These are phyloP conservation scores for Niebla homalea DNA, from an alignment of 495 filamentous ascomycete species.

Conservation along the genomic window DNA sequence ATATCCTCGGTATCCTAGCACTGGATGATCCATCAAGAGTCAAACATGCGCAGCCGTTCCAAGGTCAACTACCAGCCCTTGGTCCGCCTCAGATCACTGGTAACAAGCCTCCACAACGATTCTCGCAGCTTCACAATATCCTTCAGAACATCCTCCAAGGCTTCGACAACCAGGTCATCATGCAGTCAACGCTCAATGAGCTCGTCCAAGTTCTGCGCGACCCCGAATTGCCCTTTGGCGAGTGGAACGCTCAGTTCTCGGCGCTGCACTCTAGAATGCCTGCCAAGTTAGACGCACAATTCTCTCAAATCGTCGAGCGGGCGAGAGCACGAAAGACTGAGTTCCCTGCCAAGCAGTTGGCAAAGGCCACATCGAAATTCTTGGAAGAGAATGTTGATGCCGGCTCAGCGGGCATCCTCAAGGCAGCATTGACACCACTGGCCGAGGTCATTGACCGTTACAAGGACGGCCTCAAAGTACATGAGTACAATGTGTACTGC, in stretches of 20 bases:
- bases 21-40: slow-evolving; percentile 93
- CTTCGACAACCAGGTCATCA: slow-evolving; percentile 95
- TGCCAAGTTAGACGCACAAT: slow-evolving; percentile 68
- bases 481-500: slow-evolving; percentile 76
- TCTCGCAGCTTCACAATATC: slow-evolving; percentile 60
- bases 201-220: slow-evolving; percentile 81
- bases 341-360: slow-evolving; percentile 82
- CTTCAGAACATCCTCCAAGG: slow-evolving; percentile 83
- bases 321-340: slow-evolving; percentile 62
- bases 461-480: slow-evolving; percentile 74
- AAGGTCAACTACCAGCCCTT: slow-evolving; percentile 78
- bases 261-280: slow-evolving; percentile 95
- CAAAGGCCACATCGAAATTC: slow-evolving; percentile 75
- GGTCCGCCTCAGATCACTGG: slow-evolving; percentile 77
- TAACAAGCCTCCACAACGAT: slow-evolving; percentile 83
- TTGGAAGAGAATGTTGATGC: slow-evolving; percentile 70
- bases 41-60: slow-evolving; percentile 94
- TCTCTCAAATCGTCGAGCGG: slow-evolving; percentile 74
- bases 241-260: slow-evolving; percentile 90
- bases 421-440: slow-evolving; percentile 62
- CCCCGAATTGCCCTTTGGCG: slow-evolving; percentile 83
- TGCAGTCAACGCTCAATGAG: slow-evolving; percentile 77
- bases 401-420: slow-evolving; percentile 56
- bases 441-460: slow-evolving; percentile 72
- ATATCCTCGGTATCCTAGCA: slow-evolving; percentile 95